These are phyloP conservation scores for Carex sylvatica DNA, from an alignment of 202 grass and related monocot species.

Conservation along the genomic window DNA sequence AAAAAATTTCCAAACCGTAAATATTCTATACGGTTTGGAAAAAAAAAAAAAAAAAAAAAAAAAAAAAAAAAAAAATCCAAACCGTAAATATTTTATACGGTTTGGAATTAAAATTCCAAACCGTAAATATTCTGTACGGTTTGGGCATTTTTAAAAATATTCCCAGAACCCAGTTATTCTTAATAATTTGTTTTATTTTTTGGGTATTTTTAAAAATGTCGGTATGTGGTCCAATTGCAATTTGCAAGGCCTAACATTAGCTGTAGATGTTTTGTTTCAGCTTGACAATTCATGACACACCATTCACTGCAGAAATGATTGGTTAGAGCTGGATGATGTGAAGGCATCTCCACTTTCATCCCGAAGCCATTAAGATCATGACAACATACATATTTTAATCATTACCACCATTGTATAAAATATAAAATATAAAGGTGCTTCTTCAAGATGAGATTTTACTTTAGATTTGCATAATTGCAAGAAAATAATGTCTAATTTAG, in stretches of 20 bases:
- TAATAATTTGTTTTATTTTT: too few relatives aligned
- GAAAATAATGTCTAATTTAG: background rate
- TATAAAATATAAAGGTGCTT: background rate
- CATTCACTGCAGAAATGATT: conserved; percentile 27
- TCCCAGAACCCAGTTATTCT: too few relatives aligned
- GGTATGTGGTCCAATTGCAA: too few relatives aligned
- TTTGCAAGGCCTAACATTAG: conserved; percentile 25
- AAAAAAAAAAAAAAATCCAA: too few relatives aligned
- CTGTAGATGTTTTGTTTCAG: background rate
- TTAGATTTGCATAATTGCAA: background rate
- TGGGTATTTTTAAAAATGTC: too few relatives aligned
- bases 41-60: too few relatives aligned
- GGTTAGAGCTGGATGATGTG: conserved; percentile 5
- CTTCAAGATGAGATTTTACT: background rate
- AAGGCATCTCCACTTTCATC: conserved; percentile 28
- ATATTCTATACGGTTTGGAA: too few relatives aligned
- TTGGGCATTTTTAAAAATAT: too few relatives aligned
- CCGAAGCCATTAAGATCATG: background rate
- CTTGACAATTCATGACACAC: background rate
- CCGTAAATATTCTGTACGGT: too few relatives aligned
- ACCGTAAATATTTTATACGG: too few relatives aligned
- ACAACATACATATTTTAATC: background rate
- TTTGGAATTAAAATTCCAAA: too few relatives aligned
- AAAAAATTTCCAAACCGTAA: too few relatives aligned
- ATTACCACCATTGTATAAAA: background rate